Base-by-base conservation (phyloP, 139 green algal genomes). In the Coelastrella sp. region DNA sequence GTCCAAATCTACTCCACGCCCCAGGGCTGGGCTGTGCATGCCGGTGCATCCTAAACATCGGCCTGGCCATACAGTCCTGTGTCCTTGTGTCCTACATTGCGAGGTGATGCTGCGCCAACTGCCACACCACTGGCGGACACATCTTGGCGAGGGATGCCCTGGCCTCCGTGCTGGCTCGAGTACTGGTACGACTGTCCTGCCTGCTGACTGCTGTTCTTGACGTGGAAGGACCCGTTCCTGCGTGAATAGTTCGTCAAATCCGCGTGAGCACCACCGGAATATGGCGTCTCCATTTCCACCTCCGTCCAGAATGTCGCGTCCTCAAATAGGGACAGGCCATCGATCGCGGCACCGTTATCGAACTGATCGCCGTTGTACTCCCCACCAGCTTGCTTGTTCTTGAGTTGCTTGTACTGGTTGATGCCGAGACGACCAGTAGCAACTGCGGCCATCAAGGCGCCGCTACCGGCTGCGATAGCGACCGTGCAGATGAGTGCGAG, bases 251-350 rank as follows among this genome's bases (percentile, higher is more conserved):
- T 64, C 5, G 77, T 83, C 23, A 64, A 11, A 22, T 83, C 47
- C 13, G 47, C 77, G 54, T 57, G 23, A 22, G 47, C 16, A 64
- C 47, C 77, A 23, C 77, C 77, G 0, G 47, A 65, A 54, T 65
- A 83, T 5, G 77, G 77, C 13, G 47, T 83, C 77, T 83, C 77
- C 74, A 86, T n/a, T 59, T 74, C 20, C 17, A 89, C 84, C 17
- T 89, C 73, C 3, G 71, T 89, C 89, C 89, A 94, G 80, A 93
- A 91, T 4, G 75, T 54, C 3, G 47, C 80, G 61, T 94, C 92
- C 10, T 94, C 92, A 73, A 89, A 94, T 19, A 94, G 60, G 5
- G 86, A n/a, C 47, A 91, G 82, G 16, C 58, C 59, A 8, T 86
- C 75, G 54, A 94, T 87, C 5, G 32, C 22, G 3, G 81, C 23